These are phyloP conservation scores for Salix purpurea DNA, from an alignment of 345 rosid genomes.

Conservation along the genomic window DNA sequence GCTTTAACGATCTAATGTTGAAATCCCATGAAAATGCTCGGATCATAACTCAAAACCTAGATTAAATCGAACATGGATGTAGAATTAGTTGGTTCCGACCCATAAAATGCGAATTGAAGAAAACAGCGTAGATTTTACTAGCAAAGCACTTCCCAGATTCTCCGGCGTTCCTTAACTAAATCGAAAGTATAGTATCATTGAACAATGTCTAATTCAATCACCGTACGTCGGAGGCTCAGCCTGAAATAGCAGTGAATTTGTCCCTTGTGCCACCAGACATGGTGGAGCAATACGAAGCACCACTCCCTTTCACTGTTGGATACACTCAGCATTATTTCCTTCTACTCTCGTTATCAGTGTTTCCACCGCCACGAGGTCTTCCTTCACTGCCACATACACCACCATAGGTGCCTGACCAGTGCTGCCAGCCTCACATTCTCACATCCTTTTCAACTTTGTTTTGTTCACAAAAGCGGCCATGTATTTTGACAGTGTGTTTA, in stretches of 20 bases:
- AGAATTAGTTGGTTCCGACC: not conserved
- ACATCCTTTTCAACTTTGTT: not conserved
- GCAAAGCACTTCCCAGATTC: not conserved
- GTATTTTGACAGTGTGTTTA: not conserved
- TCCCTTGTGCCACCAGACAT: too few species aligned
- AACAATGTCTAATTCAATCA: too few species aligned
- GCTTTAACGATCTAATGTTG: not conserved
- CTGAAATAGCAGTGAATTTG: too few species aligned
- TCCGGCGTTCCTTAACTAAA: not conserved
- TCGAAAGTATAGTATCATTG: not conserved
- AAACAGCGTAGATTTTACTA: too few species aligned
- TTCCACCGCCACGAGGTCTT: not conserved
- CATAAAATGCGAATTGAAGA: not conserved
- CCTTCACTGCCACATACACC: not conserved
- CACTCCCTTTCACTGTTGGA: not conserved
- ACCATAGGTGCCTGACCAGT: too few species aligned
- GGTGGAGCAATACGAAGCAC: not conserved
- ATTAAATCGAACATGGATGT: not conserved
- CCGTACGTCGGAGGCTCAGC: too few species aligned
- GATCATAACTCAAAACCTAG: not conserved
- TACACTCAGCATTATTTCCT: not conserved
- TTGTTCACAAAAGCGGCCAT: not conserved
- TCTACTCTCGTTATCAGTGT: not conserved
- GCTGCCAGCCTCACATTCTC: not conserved
- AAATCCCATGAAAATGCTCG: not conserved